Evolutionary conservation across 1,139 yeast genomes (phyloP).

Genomic region (Hansenula anomala): DNA sequence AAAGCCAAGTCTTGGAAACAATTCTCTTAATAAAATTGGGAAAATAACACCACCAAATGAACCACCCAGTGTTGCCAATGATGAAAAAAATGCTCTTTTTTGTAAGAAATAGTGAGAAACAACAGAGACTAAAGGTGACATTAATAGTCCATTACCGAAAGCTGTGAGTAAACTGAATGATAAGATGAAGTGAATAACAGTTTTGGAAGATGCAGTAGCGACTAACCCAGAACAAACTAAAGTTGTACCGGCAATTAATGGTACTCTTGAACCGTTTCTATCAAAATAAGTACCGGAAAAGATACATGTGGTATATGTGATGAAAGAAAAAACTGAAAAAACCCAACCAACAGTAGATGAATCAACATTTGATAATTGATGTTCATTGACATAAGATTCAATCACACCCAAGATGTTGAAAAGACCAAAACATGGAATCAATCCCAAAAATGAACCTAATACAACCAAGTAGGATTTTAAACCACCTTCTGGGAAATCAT

Average conservation of each 20-base stretch:
- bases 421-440: constrained; percentile 53
- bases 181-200: constrained; percentile 46
- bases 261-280: constrained; percentile 36
- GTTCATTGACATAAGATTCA: constrained; percentile 49
- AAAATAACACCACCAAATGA: constrained; percentile 54
- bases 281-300: constrained; percentile 57
- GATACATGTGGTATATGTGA: constrained; percentile 51
- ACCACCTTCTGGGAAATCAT: constrained; percentile 22
- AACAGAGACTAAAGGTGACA: constrained; percentile 50
- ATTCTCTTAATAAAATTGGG: constrained; percentile 47
- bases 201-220: constrained; percentile 40
- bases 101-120: constrained; percentile 50
- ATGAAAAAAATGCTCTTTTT: constrained; percentile 47
- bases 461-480: constrained; percentile 16
- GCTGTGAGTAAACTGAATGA: constrained; percentile 46
- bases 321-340: constrained; percentile 54
- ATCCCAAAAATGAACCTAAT: constrained; percentile 55
- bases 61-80: constrained; percentile 54
- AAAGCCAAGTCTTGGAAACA: constrained; percentile 48
- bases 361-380: constrained; percentile 42
- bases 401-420: constrained; percentile 60
- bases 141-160: constrained; percentile 46
- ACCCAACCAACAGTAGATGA: constrained; percentile 62
- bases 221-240: constrained; percentile 40
- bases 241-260: constrained; percentile 37